phyloP scores from a whole-genome alignment of 2,329 filamentous ascomycete species.

The Scorias spongiosa region DNA sequence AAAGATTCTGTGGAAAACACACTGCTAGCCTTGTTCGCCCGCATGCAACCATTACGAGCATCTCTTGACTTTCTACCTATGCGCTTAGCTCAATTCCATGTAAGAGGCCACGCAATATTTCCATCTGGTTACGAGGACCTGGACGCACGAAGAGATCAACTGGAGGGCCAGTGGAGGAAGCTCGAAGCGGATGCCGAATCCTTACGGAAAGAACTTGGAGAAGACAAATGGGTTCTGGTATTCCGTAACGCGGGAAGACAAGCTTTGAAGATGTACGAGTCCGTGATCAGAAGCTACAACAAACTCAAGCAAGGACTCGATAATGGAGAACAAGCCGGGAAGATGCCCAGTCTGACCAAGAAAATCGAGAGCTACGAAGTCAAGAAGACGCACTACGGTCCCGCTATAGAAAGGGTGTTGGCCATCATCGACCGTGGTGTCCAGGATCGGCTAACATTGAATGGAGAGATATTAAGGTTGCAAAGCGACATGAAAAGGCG shows the following conservation, averaged over 20 bases:
- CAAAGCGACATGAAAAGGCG: constrained; percentile 74
- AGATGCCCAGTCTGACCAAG: constrained; percentile 54
- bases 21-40: constrained; percentile 75
- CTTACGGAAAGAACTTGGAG: constrained; percentile 74
- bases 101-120: constrained; percentile 61
- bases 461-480: constrained; percentile 81
- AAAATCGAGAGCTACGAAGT: constrained; percentile 88
- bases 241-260: constrained; percentile 86
- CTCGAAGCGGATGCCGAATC: constrained; percentile 83
- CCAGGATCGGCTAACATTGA: constrained; percentile 85
- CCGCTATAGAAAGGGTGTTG: constrained; percentile 80
- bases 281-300: constrained; percentile 69
- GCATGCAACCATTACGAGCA: constrained; percentile 85
- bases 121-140: constrained; percentile 85
- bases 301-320: constrained; percentile 75
- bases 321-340: constrained; percentile 55
- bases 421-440: constrained; percentile 93
- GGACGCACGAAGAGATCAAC: constrained; percentile 52
- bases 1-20: constrained; percentile 63
- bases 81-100: constrained; percentile 75
- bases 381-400: constrained; percentile 86
- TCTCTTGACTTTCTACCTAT: constrained; percentile 93
- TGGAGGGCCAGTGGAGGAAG: constrained; percentile 78
- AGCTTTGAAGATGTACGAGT: constrained; percentile 93
- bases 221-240: constrained; percentile 91